A percentile compares a stretch with the other conserved stretches of the same genome.
phyloP scores from a whole-genome alignment of 2,329 filamentous ascomycete genomes.

The Sodiomyces alkalinus region DNA sequence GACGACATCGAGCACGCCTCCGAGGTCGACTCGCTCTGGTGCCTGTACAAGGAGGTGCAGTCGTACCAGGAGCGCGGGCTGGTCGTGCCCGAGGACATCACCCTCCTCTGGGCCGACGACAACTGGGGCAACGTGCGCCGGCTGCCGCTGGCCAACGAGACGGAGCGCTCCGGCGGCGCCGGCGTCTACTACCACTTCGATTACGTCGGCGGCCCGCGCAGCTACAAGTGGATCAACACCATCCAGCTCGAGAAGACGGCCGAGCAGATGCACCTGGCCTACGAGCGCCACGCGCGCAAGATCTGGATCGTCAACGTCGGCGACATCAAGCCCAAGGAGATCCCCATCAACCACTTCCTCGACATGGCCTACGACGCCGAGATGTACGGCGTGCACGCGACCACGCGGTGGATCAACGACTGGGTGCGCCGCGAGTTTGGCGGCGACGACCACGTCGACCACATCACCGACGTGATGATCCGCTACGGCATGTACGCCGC shows the following conservation, averaged over 20 bases:
- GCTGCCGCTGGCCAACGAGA: conserved; percentile 45
- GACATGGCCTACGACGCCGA: conserved; percentile 52
- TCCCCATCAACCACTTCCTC: conserved; percentile 52
- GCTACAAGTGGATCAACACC: conserved; percentile 49
- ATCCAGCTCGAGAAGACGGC: conserved; percentile 45
- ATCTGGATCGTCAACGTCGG: conserved; percentile 57
- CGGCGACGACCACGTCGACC: conserved; percentile 23
- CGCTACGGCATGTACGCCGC: conserved; percentile 22
- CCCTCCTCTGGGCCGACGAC: conserved; percentile 54
- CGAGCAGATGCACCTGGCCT: conserved; percentile 42
- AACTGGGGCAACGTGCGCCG: conserved; percentile 53
- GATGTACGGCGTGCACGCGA: conserved; percentile 38
- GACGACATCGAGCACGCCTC: conserved; percentile 29
- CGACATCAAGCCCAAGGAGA: conserved; percentile 48
- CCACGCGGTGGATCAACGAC: conserved; percentile 36
- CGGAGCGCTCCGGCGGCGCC: conserved; percentile 41
- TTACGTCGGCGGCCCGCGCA: conserved; percentile 31
- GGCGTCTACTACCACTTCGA: conserved; percentile 51
- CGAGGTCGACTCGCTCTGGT: conserved; percentile 54
- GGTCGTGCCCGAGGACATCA: conserved; percentile 45
- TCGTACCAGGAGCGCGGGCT: conserved; percentile 52
- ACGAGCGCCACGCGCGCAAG: conserved; percentile 39
- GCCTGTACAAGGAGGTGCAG: conserved; percentile 61
- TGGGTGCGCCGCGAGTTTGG: conserved; percentile 46
- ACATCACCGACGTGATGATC: conserved; percentile 34